phyloP scores from a whole-genome alignment of 768 basidiomycete species.

The Lenzites betulinus region DNA sequence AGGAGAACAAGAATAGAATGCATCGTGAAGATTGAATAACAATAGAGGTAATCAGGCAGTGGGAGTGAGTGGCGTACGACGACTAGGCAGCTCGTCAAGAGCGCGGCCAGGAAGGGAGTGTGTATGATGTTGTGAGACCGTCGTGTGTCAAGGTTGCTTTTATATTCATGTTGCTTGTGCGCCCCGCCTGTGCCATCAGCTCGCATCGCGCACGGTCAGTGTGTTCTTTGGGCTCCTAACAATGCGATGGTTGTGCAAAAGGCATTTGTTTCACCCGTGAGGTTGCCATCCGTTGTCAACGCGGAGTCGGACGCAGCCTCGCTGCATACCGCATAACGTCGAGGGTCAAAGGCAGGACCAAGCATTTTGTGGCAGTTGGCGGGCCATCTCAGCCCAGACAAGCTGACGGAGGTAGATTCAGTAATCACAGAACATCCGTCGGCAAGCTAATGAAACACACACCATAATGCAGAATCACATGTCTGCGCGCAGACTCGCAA shows the following conservation, averaged over 20 bases:
- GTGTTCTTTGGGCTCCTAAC: background rate
- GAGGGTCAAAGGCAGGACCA: background rate
- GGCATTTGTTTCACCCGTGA: background rate
- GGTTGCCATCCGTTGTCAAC: background rate
- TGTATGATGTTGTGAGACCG: background rate
- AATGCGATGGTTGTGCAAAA: background rate
- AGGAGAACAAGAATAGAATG: slow-evolving; percentile 3
- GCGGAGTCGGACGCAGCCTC: background rate
- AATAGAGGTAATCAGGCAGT: background rate
- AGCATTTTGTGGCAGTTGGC: background rate
- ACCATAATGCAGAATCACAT: background rate
- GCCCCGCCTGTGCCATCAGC: too few relatives aligned
- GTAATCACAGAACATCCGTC: too few relatives aligned
- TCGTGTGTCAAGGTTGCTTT: background rate
- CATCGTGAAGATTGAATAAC: background rate
- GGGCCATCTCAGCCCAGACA: background rate
- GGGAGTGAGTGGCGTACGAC: slow-evolving; percentile 5
- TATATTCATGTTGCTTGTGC: slow-evolving; percentile 1
- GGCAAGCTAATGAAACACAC: too few relatives aligned
- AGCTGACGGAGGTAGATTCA: background rate
- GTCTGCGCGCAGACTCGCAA: background rate
- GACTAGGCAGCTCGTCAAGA: slow-evolving; percentile 24
- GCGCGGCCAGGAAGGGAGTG: background rate
- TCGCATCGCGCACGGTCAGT: background rate
- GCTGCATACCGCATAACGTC: background rate